Evolutionary conservation across 352 stramenopile species (phyloP), one percentile per base, ranked within the genome.

Genomic region (Pythium angustatum): DNA sequence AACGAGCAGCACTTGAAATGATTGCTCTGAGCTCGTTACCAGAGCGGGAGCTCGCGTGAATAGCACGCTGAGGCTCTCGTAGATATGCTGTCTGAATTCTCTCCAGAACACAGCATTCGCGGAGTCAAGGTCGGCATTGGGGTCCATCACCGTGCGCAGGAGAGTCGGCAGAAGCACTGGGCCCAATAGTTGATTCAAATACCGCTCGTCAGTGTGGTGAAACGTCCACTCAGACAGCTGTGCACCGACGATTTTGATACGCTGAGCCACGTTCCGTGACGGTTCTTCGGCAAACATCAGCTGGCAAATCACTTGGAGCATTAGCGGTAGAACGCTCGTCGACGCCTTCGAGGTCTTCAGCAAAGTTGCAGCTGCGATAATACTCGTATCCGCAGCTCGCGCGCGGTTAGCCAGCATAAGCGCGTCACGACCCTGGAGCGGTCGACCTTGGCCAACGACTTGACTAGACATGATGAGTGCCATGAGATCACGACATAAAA

Each of bases 1-100:
- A 40, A 89, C 81, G 38, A 92, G 68, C 28, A 94, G 48, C n/a
- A 88, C 74, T 64, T 94, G 83, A 30, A 94, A 94, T 8, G 79
- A 68, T 52, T 93, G 77, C 26, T 87, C 77, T 2, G 81, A 86
- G 21, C 65, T 57, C 26, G 72, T 76, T 12, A 91, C 73, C 9
- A 88, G 55, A 4, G 49, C 24, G 0, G 85, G 80, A 19, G 64
- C 61, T 40, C 85, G 62, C 5, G 45, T 61, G 15, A 70, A 75
- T 43, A 94, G 57, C 21, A 88, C 56, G 4, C 75, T 70, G 9
- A 94, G 45, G 27, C 68, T 66, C 31, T 88, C 75, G 58, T 94
- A 94, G 0, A 91, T 71, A 19, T 78, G 80, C 33, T 90, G 79
- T 1, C 75, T 77, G 50, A 88, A 89, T 36, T 88, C 72, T 10